Evolutionary conservation across 2,329 filamentous ascomycete genomes (phyloP).

Genomic region (Ophiostoma ips): DNA sequence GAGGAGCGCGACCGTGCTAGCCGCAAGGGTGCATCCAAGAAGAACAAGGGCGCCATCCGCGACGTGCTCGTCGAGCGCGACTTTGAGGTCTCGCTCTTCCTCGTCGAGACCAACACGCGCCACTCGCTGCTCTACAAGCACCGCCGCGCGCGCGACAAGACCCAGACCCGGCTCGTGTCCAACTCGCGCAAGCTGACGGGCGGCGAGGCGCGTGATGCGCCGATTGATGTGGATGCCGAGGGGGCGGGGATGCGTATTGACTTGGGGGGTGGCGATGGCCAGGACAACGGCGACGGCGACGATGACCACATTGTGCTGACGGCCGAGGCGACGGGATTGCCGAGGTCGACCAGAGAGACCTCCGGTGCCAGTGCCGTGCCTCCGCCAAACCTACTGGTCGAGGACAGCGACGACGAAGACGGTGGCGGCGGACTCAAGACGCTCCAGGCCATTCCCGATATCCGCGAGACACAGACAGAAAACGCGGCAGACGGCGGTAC

Average conservation of each 20-base stretch:
- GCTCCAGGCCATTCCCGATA: slow-evolving; percentile 10
- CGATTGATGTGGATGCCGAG: slow-evolving; percentile 35
- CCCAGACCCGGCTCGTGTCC: slow-evolving; percentile 39
- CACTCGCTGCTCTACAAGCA: slow-evolving; percentile 79
- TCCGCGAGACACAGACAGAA: not conserved
- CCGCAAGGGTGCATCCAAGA: slow-evolving; percentile 43
- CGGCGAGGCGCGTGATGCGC: slow-evolving; percentile 36
- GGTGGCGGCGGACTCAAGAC: not conserved
- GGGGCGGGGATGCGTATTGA: slow-evolving; percentile 3
- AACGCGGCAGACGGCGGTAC: not conserved
- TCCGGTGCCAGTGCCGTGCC: slow-evolving; percentile 16
- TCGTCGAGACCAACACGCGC: slow-evolving; percentile 71
- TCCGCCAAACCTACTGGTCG: slow-evolving; percentile 34
- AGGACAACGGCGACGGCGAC: slow-evolving; percentile 30
- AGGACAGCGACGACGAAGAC: slow-evolving; percentile 15
- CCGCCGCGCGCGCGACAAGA: slow-evolving; percentile 56
- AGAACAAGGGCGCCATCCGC: slow-evolving; percentile 66
- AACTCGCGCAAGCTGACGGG: slow-evolving; percentile 50
- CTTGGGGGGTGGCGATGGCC: not conserved
- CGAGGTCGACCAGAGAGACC: slow-evolving; percentile 22
- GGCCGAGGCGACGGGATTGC: not conserved
- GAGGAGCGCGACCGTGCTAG: slow-evolving; percentile 63
- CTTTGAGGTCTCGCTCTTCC: slow-evolving; percentile 88
- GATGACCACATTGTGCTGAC: slow-evolving; percentile 35
- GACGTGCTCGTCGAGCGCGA: slow-evolving; percentile 81